A percentile compares a stretch with the other conserved stretches of the same genome.
phyloP scores from a whole-genome alignment of 352 stramenopile genomes.

The Pythium biforme region DNA sequence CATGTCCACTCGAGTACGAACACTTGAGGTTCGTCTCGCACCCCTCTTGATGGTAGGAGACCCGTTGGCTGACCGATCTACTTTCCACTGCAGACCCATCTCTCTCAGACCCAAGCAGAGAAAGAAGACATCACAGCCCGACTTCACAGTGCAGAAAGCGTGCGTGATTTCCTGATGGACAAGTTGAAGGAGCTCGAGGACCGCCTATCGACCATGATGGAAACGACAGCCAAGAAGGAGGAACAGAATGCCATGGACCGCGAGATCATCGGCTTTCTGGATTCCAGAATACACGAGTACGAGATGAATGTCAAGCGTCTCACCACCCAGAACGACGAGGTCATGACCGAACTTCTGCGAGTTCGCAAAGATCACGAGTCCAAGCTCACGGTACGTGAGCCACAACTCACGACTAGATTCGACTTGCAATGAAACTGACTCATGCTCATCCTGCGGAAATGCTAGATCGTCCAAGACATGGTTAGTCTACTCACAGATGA shows the following conservation, averaged over 20 bases:
- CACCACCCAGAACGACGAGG: slow-evolving; percentile 52
- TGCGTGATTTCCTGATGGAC: slow-evolving; percentile 84
- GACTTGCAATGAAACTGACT: neutral
- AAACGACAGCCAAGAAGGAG: slow-evolving; percentile 54
- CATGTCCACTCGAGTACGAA: slow-evolving; percentile 75
- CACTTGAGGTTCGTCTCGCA: slow-evolving; percentile 62
- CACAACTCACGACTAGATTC: neutral
- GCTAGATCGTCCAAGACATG: slow-evolving; percentile 82
- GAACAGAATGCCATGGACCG: slow-evolving; percentile 66
- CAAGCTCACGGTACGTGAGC: slow-evolving; percentile 49
- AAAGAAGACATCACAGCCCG: slow-evolving; percentile 74
- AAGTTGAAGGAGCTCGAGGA: slow-evolving; percentile 82
- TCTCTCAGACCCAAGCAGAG: slow-evolving; percentile 67
- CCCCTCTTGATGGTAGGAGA: too few relatives aligned
- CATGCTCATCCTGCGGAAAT: neutral
- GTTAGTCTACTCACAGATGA: slow-evolving; percentile 67
- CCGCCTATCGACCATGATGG: slow-evolving; percentile 51
- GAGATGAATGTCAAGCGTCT: slow-evolving; percentile 56
- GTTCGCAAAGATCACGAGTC: slow-evolving; percentile 53
- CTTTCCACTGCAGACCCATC: slow-evolving; percentile 42
- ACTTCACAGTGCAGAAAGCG: slow-evolving; percentile 71
- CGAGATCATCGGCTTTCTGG: slow-evolving; percentile 83
- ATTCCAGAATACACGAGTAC: slow-evolving; percentile 77
- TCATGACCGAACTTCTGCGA: slow-evolving; percentile 42
- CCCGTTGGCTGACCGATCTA: too few relatives aligned